These are phyloP conservation scores for Hyaloperonospora brassicae DNA, from an alignment of 352 stramenopile genomes.

Conservation along the genomic window DNA sequence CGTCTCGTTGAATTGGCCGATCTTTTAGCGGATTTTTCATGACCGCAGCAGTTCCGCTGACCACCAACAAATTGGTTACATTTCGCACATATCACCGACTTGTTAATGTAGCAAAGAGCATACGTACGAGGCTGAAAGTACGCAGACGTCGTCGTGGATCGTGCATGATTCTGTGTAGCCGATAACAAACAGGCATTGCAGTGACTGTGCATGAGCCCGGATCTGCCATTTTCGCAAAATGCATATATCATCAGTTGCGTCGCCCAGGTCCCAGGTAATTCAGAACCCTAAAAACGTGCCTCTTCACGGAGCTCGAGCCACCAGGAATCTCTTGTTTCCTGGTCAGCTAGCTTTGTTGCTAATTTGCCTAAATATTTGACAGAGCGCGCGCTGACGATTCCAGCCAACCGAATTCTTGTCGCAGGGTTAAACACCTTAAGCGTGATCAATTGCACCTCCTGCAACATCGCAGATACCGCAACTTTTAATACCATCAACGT, in stretches of 20 bases:
- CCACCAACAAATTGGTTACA: not conserved
- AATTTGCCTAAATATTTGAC: conserved; percentile 89
- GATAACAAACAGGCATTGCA: conserved; percentile 95
- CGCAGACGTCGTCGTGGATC: conserved; percentile 95
- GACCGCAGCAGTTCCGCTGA: conserved; percentile 66
- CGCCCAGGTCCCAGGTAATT: not conserved
- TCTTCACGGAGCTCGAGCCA: conserved; percentile 96
- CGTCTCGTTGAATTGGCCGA: conserved; percentile 25
- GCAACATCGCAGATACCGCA: not conserved
- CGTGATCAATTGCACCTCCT: conserved; percentile 94
- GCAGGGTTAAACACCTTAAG: conserved; percentile 88
- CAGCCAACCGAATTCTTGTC: conserved; percentile 65
- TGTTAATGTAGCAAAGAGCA: not conserved
- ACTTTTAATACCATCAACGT: not conserved
- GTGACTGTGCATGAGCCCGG: conserved; percentile 89
- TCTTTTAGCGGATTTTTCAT: conserved; percentile 62
- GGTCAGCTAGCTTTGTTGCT: conserved; percentile 93
- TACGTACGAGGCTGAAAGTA: conserved; percentile 92
- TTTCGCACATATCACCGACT: no score
- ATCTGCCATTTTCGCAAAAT: conserved; percentile 48
- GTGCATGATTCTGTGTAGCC: conserved; percentile 94
- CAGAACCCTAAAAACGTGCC: conserved; percentile 20
- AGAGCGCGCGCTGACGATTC: conserved; percentile 79
- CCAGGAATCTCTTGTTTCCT: conserved; percentile 96
- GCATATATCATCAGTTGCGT: not conserved